phyloP scores from a whole-genome alignment of 2,329 filamentous ascomycete genomes.

The Pseudogymnoascus destructans region DNA sequence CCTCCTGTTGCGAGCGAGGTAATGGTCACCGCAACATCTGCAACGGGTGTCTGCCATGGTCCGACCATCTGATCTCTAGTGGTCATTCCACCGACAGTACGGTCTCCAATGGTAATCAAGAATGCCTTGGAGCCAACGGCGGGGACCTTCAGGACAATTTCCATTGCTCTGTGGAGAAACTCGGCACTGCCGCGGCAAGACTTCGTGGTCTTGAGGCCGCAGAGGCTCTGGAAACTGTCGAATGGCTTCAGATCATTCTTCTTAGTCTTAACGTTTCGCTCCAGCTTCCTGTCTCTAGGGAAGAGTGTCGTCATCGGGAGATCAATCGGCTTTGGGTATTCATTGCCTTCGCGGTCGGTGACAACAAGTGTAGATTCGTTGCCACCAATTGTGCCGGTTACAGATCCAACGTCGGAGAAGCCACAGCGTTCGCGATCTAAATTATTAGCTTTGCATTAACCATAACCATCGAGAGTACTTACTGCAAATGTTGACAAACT shows the following conservation, averaged over 20 bases:
- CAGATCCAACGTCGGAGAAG: conserved; percentile 80
- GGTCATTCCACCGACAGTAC: conserved; percentile 80
- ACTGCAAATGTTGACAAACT: conserved; percentile 53
- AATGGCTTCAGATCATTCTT: conserved; percentile 58
- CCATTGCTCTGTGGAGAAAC: conserved; percentile 51
- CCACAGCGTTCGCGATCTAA: conserved; percentile 74
- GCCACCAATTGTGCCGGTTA: conserved; percentile 45
- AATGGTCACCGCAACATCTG: conserved; percentile 85
- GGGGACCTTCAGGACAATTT: conserved; percentile 71
- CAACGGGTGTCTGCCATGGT: conserved; percentile 87
- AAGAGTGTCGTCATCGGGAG: conserved; percentile 82
- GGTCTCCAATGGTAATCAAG: conserved; percentile 90
- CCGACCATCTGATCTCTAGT: conserved; percentile 92
- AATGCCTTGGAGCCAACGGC: conserved; percentile 95
- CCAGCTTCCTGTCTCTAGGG: conserved; percentile 73
- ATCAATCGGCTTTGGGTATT: conserved; percentile 70
- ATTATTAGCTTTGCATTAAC: conserved; percentile 15
- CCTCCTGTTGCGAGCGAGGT: conserved; percentile 55
- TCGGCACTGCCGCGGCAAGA: conserved; percentile 33
- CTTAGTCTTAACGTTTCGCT: conserved; percentile 57
- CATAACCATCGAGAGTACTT: conserved; percentile 21
- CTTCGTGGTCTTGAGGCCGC: conserved; percentile 27
- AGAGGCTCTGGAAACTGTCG: conserved; percentile 50
- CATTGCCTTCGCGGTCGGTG: conserved; percentile 63
- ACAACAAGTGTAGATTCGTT: conserved; percentile 64